Conservation (phyloP, 177 flowering plant genomes). For the Tripterygium wilfordii region DNA sequence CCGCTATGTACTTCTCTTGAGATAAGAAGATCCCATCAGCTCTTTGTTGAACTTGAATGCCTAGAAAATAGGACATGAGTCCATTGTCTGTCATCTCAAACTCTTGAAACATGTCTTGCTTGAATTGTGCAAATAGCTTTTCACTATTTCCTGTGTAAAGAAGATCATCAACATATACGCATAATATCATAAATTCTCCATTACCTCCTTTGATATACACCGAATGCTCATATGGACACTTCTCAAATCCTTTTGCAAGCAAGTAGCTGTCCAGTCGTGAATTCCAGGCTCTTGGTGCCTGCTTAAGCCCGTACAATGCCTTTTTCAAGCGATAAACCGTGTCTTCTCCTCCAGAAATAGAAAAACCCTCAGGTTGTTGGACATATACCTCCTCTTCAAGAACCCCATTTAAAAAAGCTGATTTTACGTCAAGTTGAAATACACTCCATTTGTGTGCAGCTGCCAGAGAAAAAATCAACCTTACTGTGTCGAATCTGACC, state of each 20-base stretch:
- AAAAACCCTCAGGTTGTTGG: not conserved
- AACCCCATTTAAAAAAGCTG: too few species aligned
- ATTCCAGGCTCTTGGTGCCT: not conserved
- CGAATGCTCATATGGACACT: not conserved
- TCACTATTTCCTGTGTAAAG: not conserved
- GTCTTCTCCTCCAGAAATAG: not conserved
- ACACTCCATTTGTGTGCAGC: too few species aligned
- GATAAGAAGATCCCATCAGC: not conserved
- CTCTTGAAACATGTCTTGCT: not conserved
- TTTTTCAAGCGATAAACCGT: not conserved
- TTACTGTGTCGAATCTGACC: too few species aligned
- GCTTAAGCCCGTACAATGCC: not conserved
- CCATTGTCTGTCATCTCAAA: constrained; percentile 9
- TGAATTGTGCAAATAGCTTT: not conserved
- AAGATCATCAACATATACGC: not conserved
- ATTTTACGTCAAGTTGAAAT: too few species aligned
- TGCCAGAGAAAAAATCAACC: too few species aligned
- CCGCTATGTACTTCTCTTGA: not conserved
- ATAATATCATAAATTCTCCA: not conserved
- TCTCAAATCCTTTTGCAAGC: not conserved
- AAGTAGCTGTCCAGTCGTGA: not conserved
- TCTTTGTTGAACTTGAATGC: not conserved
- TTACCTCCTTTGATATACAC: not conserved
- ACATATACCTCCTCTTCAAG: not conserved
- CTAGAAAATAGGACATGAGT: not conserved